Conservation (phyloP, 176 grass and related monocot genomes). For the Neostapfia colusana region DNA sequence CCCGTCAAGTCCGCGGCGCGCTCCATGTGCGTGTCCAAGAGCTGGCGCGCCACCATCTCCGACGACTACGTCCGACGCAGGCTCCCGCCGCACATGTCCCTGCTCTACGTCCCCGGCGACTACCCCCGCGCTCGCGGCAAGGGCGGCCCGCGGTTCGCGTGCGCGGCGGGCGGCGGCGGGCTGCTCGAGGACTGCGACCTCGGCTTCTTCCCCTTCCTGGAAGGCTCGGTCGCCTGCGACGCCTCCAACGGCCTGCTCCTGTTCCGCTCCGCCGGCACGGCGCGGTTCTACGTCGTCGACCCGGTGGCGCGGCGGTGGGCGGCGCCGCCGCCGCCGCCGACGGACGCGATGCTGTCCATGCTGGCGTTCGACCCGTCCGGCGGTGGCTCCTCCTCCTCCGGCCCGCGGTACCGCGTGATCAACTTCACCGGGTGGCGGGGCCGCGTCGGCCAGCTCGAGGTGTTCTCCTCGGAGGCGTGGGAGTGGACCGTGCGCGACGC, state of each 20-base stretch:
- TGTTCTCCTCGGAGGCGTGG: slow-evolving; percentile 54
- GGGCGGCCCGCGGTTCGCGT: slow-evolving; percentile 39
- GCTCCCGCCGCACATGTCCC: slow-evolving; percentile 44
- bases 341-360: slow-evolving; percentile 44
- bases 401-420: slow-evolving; percentile 47
- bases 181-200: slow-evolving; percentile 40
- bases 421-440: slow-evolving; percentile 52
- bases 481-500: slow-evolving; percentile 36
- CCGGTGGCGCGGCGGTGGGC: slow-evolving; percentile 48
- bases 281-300: slow-evolving; percentile 53
- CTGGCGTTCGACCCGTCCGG: slow-evolving; percentile 55
- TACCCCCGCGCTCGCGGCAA: neutral
- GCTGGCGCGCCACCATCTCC: slow-evolving; percentile 57
- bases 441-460: slow-evolving; percentile 46
- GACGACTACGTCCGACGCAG: slow-evolving; percentile 42
- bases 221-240: slow-evolving; percentile 33
- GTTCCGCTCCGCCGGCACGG: neutral
- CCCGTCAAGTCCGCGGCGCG: slow-evolving; percentile 53
- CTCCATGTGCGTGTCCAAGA: slow-evolving; percentile 56
- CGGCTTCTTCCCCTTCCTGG: slow-evolving; percentile 52
- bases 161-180: neutral
- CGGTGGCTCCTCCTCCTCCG: neutral
- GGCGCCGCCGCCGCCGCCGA: slow-evolving; percentile 34
- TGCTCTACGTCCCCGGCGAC: slow-evolving; percentile 45
- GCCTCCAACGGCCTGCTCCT: slow-evolving; percentile 66